These are phyloP conservation scores for Fusarium aywerte DNA, from an alignment of 2,329 filamentous ascomycete genomes.

Conservation along the genomic window DNA sequence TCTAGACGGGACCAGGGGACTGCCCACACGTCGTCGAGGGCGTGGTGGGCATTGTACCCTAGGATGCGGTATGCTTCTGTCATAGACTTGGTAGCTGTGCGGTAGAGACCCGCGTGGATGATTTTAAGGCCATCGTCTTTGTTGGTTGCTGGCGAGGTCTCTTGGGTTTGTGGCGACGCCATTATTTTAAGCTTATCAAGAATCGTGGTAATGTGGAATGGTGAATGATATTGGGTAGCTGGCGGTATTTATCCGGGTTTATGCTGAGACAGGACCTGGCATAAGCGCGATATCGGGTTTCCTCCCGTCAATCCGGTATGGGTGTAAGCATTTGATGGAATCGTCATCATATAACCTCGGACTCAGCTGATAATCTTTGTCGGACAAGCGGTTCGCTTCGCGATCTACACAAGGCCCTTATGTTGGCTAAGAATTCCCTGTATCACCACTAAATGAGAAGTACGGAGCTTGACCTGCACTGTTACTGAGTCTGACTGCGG, in stretches of 20 bases:
- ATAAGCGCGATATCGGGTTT: background rate
- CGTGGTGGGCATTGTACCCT: slow-evolving; percentile 9
- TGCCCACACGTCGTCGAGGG: background rate
- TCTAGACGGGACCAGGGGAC: background rate
- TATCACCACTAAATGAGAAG: too few relatives aligned
- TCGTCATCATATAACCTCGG: background rate
- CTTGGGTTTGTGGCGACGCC: background rate
- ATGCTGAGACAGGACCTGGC: background rate
- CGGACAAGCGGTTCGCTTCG: too few relatives aligned
- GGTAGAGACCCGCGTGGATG: slow-evolving; percentile 15
- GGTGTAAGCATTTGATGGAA: background rate
- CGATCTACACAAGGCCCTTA: too few relatives aligned
- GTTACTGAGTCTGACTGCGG: too few relatives aligned
- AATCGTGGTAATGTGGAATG: background rate
- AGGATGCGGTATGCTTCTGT: slow-evolving; percentile 7
- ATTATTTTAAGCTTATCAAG: background rate
- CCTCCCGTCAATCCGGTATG: background rate
- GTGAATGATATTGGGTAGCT: background rate
- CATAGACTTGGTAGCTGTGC: slow-evolving; percentile 19
- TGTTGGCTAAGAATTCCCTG: too few relatives aligned
- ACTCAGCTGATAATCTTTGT: too few relatives aligned
- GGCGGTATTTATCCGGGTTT: background rate
- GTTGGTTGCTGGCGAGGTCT: rapidly evolving
- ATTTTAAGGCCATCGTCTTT: background rate
- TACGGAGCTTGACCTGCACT: too few relatives aligned